phyloP scores from a whole-genome alignment of 257 asterid species.

The Striga asiatica region DNA sequence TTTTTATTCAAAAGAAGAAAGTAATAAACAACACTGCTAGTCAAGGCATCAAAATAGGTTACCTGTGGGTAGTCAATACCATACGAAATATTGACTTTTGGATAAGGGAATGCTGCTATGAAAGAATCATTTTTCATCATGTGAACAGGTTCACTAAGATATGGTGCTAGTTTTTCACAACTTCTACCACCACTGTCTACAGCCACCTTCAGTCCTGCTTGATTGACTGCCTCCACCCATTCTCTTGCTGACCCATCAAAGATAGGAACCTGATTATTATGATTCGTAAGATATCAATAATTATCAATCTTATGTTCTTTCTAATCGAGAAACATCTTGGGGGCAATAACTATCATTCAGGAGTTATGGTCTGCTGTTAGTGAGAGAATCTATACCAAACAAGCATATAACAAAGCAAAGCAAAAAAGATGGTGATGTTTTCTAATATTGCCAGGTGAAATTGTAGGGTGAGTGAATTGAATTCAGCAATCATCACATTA shows the following conservation, averaged over 20 bases:
- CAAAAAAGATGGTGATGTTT: background rate
- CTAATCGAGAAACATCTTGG: background rate
- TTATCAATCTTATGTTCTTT: slow-evolving; percentile 8
- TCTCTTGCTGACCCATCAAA: slow-evolving; percentile 92
- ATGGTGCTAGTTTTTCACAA: slow-evolving; percentile 62
- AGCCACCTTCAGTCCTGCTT: slow-evolving; percentile 69
- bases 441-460: background rate
- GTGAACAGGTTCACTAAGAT: slow-evolving; percentile 52
- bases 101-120: slow-evolving; percentile 66
- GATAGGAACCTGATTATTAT: slow-evolving; percentile 67
- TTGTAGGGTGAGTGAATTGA: background rate
- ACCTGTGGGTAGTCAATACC: slow-evolving; percentile 90
- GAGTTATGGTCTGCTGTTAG: no score
- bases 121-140: slow-evolving; percentile 61
- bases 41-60: slow-evolving; percentile 2
- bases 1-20: no score
- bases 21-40: background rate
- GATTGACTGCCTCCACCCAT: slow-evolving; percentile 73
- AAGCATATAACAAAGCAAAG: no score
- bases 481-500: background rate
- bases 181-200: slow-evolving; percentile 40
- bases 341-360: background rate
- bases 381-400: background rate
- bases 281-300: background rate
- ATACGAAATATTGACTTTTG: slow-evolving; percentile 45